Evolutionary conservation across 352 stramenopile genomes (phyloP).

Genomic region (Bremia lactucae): DNA sequence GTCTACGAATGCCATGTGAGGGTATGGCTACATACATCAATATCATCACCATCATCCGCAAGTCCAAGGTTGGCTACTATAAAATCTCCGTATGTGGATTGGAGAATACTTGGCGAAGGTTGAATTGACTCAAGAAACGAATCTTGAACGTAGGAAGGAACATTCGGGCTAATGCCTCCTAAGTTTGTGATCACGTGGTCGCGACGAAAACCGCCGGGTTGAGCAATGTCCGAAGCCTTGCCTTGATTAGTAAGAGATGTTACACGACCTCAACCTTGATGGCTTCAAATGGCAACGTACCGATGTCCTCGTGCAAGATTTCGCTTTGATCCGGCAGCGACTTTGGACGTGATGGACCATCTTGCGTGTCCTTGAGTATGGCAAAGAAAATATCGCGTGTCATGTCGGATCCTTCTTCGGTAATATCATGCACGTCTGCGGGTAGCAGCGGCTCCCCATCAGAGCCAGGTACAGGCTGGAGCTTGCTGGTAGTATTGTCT

Average conservation of each 20-base stretch:
- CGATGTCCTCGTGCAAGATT: slow-evolving; percentile 45
- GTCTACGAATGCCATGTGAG: slow-evolving; percentile 4
- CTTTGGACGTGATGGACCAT: slow-evolving; percentile 26
- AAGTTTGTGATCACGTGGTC: slow-evolving; percentile 39
- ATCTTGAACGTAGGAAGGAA: slow-evolving; percentile 32
- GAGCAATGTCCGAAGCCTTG: slow-evolving; percentile 43
- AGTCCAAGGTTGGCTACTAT: slow-evolving; percentile 42
- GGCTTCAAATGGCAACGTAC: too few relatives aligned
- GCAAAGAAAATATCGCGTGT: slow-evolving; percentile 59
- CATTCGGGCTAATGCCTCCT: slow-evolving; percentile 19
- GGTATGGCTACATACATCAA: slow-evolving; percentile 17
- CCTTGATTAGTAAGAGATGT: too few relatives aligned
- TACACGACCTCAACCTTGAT: too few relatives aligned
- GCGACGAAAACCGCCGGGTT: slow-evolving; percentile 41
- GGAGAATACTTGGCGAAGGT: slow-evolving; percentile 23
- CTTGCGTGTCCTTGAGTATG: slow-evolving; percentile 41
- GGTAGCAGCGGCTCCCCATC: slow-evolving; percentile 20
- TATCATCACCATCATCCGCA: slow-evolving; percentile 28
- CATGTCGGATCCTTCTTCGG: slow-evolving; percentile 52
- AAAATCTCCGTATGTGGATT: slow-evolving; percentile 45
- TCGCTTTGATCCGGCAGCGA: slow-evolving; percentile 46
- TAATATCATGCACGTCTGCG: slow-evolving; percentile 38
- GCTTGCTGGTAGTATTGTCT: too few relatives aligned
- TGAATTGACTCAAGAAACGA: slow-evolving; percentile 43
- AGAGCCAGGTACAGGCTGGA: neutral